Evolutionary conservation across 1,284 basidiomycete genomes (phyloP).

Genomic region (Trametes pubescens): DNA sequence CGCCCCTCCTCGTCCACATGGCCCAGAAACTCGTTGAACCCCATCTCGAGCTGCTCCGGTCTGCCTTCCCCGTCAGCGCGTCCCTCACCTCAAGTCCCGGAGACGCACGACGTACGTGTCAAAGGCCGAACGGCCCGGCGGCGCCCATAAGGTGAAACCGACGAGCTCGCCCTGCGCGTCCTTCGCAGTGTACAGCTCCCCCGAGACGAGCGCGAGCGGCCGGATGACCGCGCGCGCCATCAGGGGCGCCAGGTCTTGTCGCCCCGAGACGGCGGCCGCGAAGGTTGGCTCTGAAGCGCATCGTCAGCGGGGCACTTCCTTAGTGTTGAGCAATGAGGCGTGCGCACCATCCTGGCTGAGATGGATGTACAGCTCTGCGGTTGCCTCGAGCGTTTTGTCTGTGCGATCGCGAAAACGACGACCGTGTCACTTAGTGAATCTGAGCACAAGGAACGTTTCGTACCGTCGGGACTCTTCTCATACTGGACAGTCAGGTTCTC

Average conservation of each 20-base stretch:
- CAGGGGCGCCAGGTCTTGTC: background rate
- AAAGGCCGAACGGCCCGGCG: conserved; percentile 15
- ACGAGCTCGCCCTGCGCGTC: conserved; percentile 21
- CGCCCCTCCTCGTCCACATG: conserved; percentile 19
- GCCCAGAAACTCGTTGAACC: conserved; percentile 9
- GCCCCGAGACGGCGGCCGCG: background rate
- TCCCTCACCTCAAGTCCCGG: background rate
- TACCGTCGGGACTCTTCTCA: conserved; percentile 3
- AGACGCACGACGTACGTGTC: conserved; percentile 8
- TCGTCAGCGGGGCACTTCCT: background rate
- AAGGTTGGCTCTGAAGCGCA: background rate
- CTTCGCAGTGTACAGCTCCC: conserved; percentile 25
- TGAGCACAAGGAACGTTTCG: background rate
- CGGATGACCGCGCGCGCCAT: conserved; percentile 18
- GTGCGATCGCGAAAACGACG: background rate
- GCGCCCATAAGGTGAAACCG: conserved; percentile 20
- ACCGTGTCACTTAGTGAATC: background rate
- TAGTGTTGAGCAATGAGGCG: background rate
- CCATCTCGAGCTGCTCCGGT: conserved; percentile 22
- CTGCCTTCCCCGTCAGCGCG: background rate
- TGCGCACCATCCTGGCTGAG: background rate
- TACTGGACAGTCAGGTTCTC: conserved; percentile 1
- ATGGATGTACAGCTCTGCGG: background rate
- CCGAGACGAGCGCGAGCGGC: conserved; percentile 11
- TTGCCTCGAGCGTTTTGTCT: background rate